These are phyloP conservation scores for Trametes cinnabarina DNA, from an alignment of 768 basidiomycete genomes.

Conservation along the genomic window DNA sequence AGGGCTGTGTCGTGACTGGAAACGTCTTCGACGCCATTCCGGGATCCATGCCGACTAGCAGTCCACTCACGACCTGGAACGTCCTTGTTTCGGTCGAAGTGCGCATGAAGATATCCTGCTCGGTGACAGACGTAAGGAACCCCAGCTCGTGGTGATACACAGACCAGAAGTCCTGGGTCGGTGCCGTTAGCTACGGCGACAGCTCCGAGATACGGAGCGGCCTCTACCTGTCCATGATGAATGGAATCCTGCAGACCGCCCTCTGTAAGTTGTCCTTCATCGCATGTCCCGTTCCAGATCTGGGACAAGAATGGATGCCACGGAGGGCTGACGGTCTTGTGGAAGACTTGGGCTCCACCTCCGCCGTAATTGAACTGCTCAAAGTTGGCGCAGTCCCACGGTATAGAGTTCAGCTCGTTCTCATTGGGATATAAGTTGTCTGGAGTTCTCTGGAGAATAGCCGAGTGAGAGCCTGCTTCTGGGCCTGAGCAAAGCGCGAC, in stretches of 20 bases:
- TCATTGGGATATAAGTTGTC: conserved; percentile 48
- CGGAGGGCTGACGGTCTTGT: conserved; percentile 35
- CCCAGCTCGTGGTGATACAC: conserved; percentile 39
- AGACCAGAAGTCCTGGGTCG: conserved; percentile 44
- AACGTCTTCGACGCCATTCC: conserved; percentile 29
- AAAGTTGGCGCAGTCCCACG: conserved; percentile 43
- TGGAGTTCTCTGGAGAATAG: conserved; percentile 42
- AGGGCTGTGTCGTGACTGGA: conserved; percentile 42
- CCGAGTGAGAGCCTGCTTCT: too few relatives aligned
- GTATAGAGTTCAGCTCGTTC: conserved; percentile 35
- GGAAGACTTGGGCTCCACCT: conserved; percentile 35
- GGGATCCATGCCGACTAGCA: conserved; percentile 47
- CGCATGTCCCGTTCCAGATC: conserved; percentile 50
- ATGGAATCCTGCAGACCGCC: conserved; percentile 44
- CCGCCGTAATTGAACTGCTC: conserved; percentile 38
- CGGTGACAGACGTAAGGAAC: conserved; percentile 36
- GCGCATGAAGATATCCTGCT: conserved; percentile 41
- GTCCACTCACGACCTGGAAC: conserved; percentile 45
- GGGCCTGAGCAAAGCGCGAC: neutral
- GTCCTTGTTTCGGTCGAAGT: conserved; percentile 47
- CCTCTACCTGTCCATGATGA: conserved; percentile 39
- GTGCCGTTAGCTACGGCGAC: neutral
- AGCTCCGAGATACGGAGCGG: neutral
- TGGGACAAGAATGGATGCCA: neutral
- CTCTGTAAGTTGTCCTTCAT: conserved; percentile 45